These are phyloP conservation scores for Aurantiochytrium sp. DNA, from an alignment of 108 stramenopile genomes.

Conservation along the genomic window DNA sequence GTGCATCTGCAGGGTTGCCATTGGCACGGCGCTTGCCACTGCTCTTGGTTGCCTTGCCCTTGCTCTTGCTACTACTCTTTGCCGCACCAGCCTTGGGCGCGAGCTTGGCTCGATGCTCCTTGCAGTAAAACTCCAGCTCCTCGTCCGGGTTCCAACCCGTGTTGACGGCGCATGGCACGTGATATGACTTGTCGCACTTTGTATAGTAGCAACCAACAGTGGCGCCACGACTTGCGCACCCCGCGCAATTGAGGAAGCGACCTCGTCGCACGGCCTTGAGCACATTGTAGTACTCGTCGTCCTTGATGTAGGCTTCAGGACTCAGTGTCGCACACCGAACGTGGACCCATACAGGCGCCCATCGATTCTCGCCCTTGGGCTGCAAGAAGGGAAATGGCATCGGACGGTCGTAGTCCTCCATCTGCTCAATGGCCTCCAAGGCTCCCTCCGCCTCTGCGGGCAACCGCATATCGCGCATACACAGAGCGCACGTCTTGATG, in stretches of 20 bases:
- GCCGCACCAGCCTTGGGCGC: neutral
- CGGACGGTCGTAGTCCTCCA: neutral
- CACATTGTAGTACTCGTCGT: neutral
- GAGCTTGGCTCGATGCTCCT: neutral
- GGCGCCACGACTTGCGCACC: neutral
- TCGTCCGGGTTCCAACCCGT: slow-evolving; percentile 1
- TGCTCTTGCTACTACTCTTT: too few species aligned
- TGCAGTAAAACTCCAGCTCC: neutral
- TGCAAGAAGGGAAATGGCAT: slow-evolving; percentile 4
- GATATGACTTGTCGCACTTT: neutral
- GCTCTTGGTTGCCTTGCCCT: neutral
- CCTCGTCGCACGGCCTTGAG: slow-evolving; percentile 5
- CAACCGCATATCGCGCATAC: neutral
- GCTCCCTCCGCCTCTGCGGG: neutral
- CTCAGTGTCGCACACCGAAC: neutral
- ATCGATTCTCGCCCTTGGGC: neutral
- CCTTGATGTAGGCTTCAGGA: neutral
- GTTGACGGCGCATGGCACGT: neutral
- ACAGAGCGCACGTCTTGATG: slow-evolving; percentile 1
- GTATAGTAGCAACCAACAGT: neutral
- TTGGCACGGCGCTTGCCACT: too few species aligned
- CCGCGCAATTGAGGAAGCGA: neutral
- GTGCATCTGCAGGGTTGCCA: too few species aligned
- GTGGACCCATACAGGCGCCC: neutral
- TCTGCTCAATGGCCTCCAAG: neutral